Base-by-base conservation (phyloP, 1,284 basidiomycete genomes). In the Meira miltonrushii region DNA sequence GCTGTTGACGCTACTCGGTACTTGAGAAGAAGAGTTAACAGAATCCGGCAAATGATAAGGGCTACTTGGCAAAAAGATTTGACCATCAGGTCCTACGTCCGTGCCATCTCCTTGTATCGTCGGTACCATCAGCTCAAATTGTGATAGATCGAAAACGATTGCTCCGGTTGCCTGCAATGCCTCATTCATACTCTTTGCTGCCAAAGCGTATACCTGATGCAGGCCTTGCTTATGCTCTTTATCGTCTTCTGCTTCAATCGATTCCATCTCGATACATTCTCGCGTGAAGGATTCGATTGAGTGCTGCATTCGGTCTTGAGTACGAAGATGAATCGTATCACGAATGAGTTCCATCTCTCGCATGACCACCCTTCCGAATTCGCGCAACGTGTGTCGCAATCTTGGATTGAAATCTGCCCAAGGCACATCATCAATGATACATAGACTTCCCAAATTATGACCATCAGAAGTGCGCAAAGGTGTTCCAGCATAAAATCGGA, bases 201-300 rank as follows among this genome's bases (percentile, higher is more conserved):
- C 92, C 15, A 87, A 85, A 57, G 88, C 84, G 72, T 94, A 95
- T 5, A 96, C 87, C 62, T 85, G 85, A 68, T 91, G 88, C 88
- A 94, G 92, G 5, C 60, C 58, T 13, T 17, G 15, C 6, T 28
- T 28, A 15, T 37, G 40, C n/a, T 60, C 58, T 28, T 59, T 19
- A 13, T 53, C 54, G 11, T 54, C 38, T n/a, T 40, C 23, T 11
- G 40, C 23, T 17, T 70, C 71, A 39, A 69, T 68, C 2, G 77
- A 85, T 74, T 95, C 91, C 68, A 93, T 89, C 77, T 95, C 92
- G 43, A 96, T 83, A 71, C 92, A 94, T 79, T 96, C 91, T 51
- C 92, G 86, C 53, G 90, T 93, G 75, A 96, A 96, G 67, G 89
- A 85, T 78, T 95, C 92, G 89, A 95, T 95, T 43, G 92, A 93